Evolutionary conservation across 2,329 filamentous ascomycete species (phyloP).

Genomic region (Colletotrichum siamense): DNA sequence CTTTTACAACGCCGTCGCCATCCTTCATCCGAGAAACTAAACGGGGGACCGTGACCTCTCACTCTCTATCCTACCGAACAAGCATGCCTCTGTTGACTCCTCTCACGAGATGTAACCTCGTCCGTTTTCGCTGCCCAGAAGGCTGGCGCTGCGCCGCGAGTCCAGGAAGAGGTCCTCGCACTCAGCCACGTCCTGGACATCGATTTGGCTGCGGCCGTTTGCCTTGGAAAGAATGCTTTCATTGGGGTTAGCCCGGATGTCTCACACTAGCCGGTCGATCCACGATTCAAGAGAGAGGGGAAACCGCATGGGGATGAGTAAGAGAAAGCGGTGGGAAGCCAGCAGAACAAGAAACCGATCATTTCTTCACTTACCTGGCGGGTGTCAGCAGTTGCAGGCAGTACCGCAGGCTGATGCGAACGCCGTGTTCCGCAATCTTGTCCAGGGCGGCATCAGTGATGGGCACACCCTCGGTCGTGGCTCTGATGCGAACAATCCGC

Average conservation of each 20-base stretch:
- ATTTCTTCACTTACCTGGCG: conserved; percentile 62
- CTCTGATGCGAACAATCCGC: conserved; percentile 85
- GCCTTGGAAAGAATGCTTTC: conserved; percentile 84
- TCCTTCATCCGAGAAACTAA: conserved; percentile 1
- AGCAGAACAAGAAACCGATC: neutral
- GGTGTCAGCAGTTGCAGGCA: conserved; percentile 91
- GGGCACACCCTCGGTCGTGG: conserved; percentile 79
- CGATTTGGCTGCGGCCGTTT: conserved; percentile 78
- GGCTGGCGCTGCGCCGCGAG: conserved; percentile 75
- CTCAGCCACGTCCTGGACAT: conserved; percentile 78
- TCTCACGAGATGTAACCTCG: conserved; percentile 68
- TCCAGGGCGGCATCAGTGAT: conserved; percentile 85
- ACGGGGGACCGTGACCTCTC: neutral
- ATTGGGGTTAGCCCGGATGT: conserved; percentile 35
- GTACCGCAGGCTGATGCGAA: conserved; percentile 89
- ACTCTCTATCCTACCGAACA: neutral
- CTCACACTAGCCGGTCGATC: conserved; percentile 28
- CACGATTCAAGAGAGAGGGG: conserved; percentile 2
- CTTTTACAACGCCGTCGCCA: conserved; percentile 22
- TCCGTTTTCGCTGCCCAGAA: conserved; percentile 68
- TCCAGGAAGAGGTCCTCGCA: conserved; percentile 87
- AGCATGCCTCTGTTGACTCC: neutral
- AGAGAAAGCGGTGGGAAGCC: neutral
- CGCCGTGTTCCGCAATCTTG: conserved; percentile 85
- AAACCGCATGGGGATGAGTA: conserved; percentile 1